Base-by-base conservation (phyloP, 345 rosid genomes). In the Isatis tinctoria region DNA sequence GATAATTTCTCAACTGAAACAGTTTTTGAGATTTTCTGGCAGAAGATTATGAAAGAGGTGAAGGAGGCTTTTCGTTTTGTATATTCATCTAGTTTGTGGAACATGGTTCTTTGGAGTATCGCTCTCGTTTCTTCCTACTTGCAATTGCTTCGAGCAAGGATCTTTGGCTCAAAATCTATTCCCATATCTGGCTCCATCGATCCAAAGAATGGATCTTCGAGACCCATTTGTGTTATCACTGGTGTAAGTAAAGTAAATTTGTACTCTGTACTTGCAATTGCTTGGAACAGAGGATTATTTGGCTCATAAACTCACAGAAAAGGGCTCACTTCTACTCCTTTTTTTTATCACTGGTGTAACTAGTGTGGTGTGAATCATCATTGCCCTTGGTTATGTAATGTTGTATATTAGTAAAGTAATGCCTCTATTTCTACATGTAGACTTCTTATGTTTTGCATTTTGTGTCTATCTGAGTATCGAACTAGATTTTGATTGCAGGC, bases 151-250 rank as follows among this genome's bases (percentile, higher is more conserved):
- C 35, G n/a, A 70, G 67, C 41, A 67, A 80, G 78, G 57, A 68
- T 83, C 3, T 82, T 75, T 70, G 61, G 57, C 74, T 69, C 75
- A 16, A 72, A 27, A 68, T 16, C 72, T 39, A n/a, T 16, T 48
- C 32, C 81, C 22, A 72, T 39, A 67, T 79, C 75, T 17, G 78
- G 75, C 39, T 64, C 82, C 33, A 35, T 20, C 51, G 76, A 79
- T 65, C 65, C 60, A 39, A 53, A 53, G 17, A 63, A 37, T 64
- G 75, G 67, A 22, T 63, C 76, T 33, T 51, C 17, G 3, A 82
- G 61, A 71, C 91, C 85, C 65, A 73, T 90, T 77, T 94, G 97
- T 79, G 69, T 88, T 43, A 72, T 91, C 36, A 89, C 97, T 27
- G 92, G 97, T 30, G 95, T 88, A 82, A 79, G 85, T 57, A n/a